Evolutionary conservation across 495 filamentous ascomycete species (phyloP).

Genomic region (Extremus antarcticus): DNA sequence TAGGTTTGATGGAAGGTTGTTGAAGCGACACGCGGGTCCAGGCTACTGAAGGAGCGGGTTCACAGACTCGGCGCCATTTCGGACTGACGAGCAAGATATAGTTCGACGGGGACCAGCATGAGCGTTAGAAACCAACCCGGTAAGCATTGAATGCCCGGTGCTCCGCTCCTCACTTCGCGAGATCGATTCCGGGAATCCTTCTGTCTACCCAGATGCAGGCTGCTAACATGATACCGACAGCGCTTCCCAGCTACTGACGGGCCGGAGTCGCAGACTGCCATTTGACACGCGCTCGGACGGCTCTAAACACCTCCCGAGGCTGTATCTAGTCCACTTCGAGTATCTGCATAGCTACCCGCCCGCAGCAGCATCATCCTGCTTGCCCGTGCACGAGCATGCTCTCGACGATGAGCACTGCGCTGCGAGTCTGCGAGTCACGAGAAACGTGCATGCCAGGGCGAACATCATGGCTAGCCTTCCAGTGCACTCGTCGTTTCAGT

Average conservation of each 20-base stretch:
- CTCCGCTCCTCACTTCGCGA: neutral
- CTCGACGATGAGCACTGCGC: neutral
- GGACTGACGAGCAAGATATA: neutral
- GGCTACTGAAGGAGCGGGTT: neutral
- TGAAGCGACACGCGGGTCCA: neutral
- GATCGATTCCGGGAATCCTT: neutral
- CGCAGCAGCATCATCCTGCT: neutral
- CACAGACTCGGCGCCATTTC: neutral
- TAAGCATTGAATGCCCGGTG: neutral
- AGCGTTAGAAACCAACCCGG: neutral
- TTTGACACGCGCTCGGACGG: conserved; percentile 7
- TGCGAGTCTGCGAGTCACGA: neutral
- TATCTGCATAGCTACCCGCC: neutral
- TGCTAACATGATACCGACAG: neutral
- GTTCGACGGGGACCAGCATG: neutral
- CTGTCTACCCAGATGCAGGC: neutral
- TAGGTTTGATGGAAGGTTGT: neutral
- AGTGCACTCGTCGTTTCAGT: neutral
- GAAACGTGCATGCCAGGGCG: neutral
- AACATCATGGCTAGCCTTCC: too few species aligned
- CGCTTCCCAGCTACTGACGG: neutral
- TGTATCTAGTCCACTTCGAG: neutral
- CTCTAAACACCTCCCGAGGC: neutral
- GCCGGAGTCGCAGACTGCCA: neutral
- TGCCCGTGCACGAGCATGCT: neutral